Conservation (phyloP, 306 rosid genomes). For the Ceratonia siliqua region DNA sequence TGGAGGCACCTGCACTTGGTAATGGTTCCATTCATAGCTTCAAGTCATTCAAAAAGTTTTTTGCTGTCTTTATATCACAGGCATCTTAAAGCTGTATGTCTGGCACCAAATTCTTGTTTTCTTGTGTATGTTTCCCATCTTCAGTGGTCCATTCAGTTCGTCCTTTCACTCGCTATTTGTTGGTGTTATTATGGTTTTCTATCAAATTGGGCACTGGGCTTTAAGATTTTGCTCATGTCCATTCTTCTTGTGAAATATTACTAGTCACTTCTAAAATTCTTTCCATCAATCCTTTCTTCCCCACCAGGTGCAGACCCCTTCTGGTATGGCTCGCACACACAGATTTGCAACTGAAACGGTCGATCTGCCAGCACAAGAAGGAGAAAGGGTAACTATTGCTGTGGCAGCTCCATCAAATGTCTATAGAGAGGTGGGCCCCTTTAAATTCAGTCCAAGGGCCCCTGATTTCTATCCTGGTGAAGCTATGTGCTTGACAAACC, state of each 20-base stretch:
- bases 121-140: constrained; percentile 22
- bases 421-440: constrained; percentile 79
- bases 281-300: constrained; percentile 27
- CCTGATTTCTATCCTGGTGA: constrained; percentile 81
- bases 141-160: constrained; percentile 3
- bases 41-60: neutral
- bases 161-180: constrained; percentile 15
- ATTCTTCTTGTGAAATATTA: neutral
- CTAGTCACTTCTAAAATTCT: neutral
- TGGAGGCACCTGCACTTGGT: neutral
- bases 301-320: constrained; percentile 79
- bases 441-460: constrained; percentile 79
- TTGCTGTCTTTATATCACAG: neutral
- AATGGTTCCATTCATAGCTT: neutral
- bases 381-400: constrained; percentile 92
- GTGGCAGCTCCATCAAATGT: constrained; percentile 82
- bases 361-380: constrained; percentile 89
- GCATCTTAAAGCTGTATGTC: neutral
- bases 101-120: constrained; percentile 8
- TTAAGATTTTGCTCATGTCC: neutral
- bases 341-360: constrained; percentile 94
- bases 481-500: constrained; percentile 94
- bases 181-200: neutral
- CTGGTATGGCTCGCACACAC: constrained; percentile 90
- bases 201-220: neutral